Evolutionary conservation across 768 basidiomycete species (phyloP).

Genomic region (Hygrocybe coccinea): DNA sequence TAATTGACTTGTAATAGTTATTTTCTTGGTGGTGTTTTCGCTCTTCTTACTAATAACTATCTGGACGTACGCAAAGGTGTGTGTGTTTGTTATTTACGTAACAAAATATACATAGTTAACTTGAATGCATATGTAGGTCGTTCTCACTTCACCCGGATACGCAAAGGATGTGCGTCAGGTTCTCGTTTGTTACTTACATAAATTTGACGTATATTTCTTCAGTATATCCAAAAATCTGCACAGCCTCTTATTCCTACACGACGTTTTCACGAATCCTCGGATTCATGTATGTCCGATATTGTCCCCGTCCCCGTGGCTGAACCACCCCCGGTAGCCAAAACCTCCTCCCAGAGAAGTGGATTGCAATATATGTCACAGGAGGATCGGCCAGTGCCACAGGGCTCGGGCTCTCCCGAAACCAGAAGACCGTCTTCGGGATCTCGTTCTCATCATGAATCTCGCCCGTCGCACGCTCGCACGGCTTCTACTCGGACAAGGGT

Average conservation of each 20-base stretch:
- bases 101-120: neutral
- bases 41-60: slow-evolving; percentile 64
- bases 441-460: neutral
- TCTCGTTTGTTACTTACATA: neutral
- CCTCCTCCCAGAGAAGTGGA: no score
- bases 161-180: slow-evolving; percentile 54
- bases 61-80: slow-evolving; percentile 76
- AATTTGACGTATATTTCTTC: neutral
- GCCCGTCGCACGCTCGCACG: neutral
- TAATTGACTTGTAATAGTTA: slow-evolving; percentile 44
- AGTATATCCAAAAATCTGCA: slow-evolving; percentile 26
- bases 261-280: neutral
- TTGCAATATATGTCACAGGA: neutral
- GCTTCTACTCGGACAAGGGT: neutral
- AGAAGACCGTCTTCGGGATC: neutral
- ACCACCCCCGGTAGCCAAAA: neutral
- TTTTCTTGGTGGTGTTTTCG: slow-evolving; percentile 57
- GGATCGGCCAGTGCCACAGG: neutral
- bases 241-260: slow-evolving; percentile 21
- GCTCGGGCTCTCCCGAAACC: neutral
- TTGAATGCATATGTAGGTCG: slow-evolving; percentile 38
- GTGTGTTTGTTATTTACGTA: slow-evolving; percentile 12
- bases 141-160: slow-evolving; percentile 63
- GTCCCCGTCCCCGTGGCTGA: neutral
- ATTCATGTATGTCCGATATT: neutral